These are phyloP conservation scores for Malus hybrid DNA, from an alignment of 331 rosid genomes.

Conservation along the genomic window DNA sequence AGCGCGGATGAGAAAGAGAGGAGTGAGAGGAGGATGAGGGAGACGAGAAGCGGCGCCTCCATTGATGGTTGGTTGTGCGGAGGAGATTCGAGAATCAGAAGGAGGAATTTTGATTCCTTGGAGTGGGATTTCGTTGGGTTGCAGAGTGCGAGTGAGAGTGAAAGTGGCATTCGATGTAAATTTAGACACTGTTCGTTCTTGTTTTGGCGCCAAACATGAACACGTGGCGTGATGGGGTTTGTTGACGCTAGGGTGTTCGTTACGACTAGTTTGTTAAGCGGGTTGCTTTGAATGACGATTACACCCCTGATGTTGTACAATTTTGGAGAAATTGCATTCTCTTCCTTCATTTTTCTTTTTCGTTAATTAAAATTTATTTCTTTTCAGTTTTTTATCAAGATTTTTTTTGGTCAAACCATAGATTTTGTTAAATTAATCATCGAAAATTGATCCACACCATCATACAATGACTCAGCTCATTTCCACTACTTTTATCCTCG, in stretches of 20 bases:
- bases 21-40: conserved; percentile 15
- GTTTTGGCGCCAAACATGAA: conserved; percentile 13
- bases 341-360: not conserved
- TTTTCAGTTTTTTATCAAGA: too few relatives aligned
- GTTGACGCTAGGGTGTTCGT: not conserved
- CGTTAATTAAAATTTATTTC: too few relatives aligned
- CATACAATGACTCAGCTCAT: too few relatives aligned
- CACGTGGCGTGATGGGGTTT: not conserved
- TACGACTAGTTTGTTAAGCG: not conserved
- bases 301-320: not conserved
- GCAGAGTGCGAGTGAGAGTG: not conserved
- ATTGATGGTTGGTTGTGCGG: conserved; percentile 27
- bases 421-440: too few relatives aligned
- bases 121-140: not conserved
- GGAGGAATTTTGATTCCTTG: not conserved
- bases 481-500: too few relatives aligned
- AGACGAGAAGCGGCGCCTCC: conserved; percentile 29
- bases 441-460: fast-evolving
- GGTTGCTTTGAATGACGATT: not conserved
- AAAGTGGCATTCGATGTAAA: not conserved
- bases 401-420: too few relatives aligned
- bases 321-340: not conserved
- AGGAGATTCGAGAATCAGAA: conserved; percentile 1
- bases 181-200: not conserved
- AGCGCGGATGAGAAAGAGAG: conserved; percentile 34